Evolutionary conservation across 2,329 filamentous ascomycete species (phyloP).

Genomic region (Stemphylium beticola): DNA sequence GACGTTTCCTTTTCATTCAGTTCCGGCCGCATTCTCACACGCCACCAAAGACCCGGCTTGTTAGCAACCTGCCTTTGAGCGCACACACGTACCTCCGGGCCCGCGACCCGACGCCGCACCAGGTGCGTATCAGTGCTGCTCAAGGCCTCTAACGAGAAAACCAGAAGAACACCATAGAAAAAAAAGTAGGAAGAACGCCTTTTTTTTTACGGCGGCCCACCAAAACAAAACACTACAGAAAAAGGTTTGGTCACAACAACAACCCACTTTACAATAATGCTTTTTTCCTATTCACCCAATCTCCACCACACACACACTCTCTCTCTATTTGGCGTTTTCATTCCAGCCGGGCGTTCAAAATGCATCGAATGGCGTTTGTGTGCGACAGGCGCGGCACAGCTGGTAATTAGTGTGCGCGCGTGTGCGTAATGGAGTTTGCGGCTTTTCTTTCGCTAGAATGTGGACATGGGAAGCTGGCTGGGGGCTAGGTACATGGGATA

Average conservation of each 20-base stretch:
- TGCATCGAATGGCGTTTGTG: conserved; percentile 14
- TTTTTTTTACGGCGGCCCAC: background rate
- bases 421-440: conserved; percentile 6
- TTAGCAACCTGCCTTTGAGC: conserved; percentile 11
- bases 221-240: conserved; percentile 21
- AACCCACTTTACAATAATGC: conserved; percentile 9
- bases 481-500: background rate
- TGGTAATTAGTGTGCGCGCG: conserved; percentile 1
- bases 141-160: conserved; percentile 30
- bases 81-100: conserved; percentile 6
- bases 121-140: conserved; percentile 24
- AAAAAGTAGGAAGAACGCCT: conserved; percentile 31
- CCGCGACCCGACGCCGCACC: conserved; percentile 10
- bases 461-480: background rate
- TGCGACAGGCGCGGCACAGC: conserved; percentile 1
- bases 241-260: conserved; percentile 16
- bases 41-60: conserved; percentile 16
- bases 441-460: background rate
- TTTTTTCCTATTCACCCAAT: background rate
- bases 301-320: background rate
- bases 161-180: conserved; percentile 20
- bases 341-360: conserved; percentile 12
- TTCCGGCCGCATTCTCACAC: conserved; percentile 26
- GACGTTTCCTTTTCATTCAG: conserved; percentile 33
- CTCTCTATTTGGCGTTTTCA: conserved; percentile 5